These are phyloP conservation scores for Trichoderma breve DNA, from an alignment of 2,329 filamentous ascomycete species.

Conservation along the genomic window DNA sequence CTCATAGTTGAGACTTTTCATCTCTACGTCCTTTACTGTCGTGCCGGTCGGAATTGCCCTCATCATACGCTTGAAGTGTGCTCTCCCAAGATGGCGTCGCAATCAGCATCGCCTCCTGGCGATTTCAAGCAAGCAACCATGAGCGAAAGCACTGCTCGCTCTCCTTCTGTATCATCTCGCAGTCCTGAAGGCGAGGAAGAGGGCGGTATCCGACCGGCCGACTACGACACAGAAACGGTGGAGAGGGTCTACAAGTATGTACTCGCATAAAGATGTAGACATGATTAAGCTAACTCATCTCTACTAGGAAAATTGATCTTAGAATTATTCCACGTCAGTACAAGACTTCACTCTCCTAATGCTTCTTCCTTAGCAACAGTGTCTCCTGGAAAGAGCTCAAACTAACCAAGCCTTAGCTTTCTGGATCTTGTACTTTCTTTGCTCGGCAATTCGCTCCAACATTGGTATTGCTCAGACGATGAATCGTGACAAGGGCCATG, in stretches of 20 bases:
- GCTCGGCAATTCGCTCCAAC: constrained; percentile 87
- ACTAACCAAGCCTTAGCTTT: constrained; percentile 54
- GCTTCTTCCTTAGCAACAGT: too few relatives aligned
- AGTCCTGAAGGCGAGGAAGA: constrained; percentile 27
- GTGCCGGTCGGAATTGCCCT: constrained; percentile 20
- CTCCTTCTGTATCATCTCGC: constrained; percentile 1
- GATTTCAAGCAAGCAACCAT: constrained; percentile 4
- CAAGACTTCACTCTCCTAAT: neutral
- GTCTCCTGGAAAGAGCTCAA: neutral
- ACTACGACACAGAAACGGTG: constrained; percentile 51
- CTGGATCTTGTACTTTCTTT: constrained; percentile 88
- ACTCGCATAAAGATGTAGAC: neutral
- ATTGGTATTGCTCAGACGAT: constrained; percentile 94
- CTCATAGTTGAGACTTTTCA: neutral
- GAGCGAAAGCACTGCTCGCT: neutral
- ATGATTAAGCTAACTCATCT: neutral
- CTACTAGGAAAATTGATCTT: constrained; percentile 52
- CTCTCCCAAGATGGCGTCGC: constrained; percentile 1
- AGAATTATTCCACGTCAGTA: constrained; percentile 57
- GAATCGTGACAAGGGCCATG: constrained; percentile 69
- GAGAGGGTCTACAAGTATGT: constrained; percentile 52
- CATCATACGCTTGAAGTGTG: neutral
- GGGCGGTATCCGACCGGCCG: constrained; percentile 33
- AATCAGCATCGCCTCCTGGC: constrained; percentile 15
- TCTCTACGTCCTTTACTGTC: neutral